Evolutionary conservation across 768 basidiomycete species (phyloP), one percentile per base, ranked within the genome.

Genomic region (Rhizopogon roseolus): DNA sequence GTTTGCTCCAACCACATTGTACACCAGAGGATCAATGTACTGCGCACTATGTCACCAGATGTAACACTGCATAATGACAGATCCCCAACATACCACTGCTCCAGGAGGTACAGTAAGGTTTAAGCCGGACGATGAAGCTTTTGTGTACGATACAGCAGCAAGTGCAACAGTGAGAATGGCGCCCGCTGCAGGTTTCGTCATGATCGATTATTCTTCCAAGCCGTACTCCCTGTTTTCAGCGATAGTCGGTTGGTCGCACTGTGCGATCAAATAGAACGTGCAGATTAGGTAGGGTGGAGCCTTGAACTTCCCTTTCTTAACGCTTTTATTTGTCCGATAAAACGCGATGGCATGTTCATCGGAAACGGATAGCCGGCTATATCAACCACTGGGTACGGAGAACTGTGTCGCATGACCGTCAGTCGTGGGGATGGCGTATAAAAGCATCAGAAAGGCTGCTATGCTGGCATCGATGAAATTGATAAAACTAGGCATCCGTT

Each of bases 21-120:
- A 81, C 2, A 74, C 69, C 7, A 64, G 71, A 27, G 81, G 80
- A 54, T 81, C 71, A 38, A 83, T 62, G 45, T 78, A 69, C 84
- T 86, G 54, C 4, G 4, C 4, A 8, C 36, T 53, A 32, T 1
- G 55, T 28, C 0, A 38, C 7, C 19, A 9, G 39, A 42, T 42
- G 25, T 29, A 41, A 14, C 34, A n/a, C 14, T 9, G 32, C 19
- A 14, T 3, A 7, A 41, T 11, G 6, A 27, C 28, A 11, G 38
- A 22, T 43, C 27, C n/a, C 8, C 9, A 32, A 50, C 56, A 11
- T 42, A 67, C 64, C 52, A 59, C 64, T 28, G 57, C 55, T 41
- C 54, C 63, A n/a, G 59, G 50, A 10, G 61, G 59, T 6, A 67
- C 39, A 13, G 53, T 37, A 22, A 53, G 9, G 52, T 53, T 13